Evolutionary conservation across 305 asterid species (phyloP).

Genomic region (Striga hermonthica): DNA sequence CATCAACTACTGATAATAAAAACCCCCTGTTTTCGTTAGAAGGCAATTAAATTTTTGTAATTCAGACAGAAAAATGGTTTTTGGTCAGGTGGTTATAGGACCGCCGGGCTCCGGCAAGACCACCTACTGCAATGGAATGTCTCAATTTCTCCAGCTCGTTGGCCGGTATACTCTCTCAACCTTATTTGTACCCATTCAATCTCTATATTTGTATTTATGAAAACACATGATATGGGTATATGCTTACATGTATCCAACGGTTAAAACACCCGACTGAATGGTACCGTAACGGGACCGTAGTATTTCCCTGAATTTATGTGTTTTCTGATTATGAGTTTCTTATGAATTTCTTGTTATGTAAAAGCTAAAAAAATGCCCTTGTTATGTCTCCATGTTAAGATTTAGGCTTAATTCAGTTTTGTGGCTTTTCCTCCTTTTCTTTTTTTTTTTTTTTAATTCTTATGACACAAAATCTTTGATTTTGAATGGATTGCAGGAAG

Average conservation of each 20-base stretch:
- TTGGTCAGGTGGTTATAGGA: constrained; percentile 95
- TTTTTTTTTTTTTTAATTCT: not conserved
- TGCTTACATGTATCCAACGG: too few relatives aligned
- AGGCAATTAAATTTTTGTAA: not conserved
- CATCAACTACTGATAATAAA: not conserved
- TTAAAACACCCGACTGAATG: too few relatives aligned
- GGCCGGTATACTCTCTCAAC: constrained; percentile 55
- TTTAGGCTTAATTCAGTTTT: not conserved
- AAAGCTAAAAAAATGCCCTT: not conserved
- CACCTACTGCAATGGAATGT: constrained; percentile 97
- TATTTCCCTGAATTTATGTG: too few relatives aligned
- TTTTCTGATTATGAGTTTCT: too few relatives aligned
- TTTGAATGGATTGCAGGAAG: constrained; percentile 60
- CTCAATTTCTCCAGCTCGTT: constrained; percentile 83
- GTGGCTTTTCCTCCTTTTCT: not conserved
- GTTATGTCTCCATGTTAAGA: constrained; percentile 8
- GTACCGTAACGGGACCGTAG: too few relatives aligned
- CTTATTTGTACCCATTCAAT: not conserved
- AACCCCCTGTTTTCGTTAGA: not conserved
- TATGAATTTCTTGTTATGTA: too few relatives aligned
- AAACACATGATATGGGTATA: too few relatives aligned
- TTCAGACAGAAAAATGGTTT: constrained; percentile 49
- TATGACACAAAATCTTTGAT: not conserved
- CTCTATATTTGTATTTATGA: not conserved
- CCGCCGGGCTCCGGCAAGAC: constrained; percentile 99